Evolutionary conservation across 192 early-diverging fungal genomes (phyloP).

Genomic region (Funneliformis mosseae): DNA sequence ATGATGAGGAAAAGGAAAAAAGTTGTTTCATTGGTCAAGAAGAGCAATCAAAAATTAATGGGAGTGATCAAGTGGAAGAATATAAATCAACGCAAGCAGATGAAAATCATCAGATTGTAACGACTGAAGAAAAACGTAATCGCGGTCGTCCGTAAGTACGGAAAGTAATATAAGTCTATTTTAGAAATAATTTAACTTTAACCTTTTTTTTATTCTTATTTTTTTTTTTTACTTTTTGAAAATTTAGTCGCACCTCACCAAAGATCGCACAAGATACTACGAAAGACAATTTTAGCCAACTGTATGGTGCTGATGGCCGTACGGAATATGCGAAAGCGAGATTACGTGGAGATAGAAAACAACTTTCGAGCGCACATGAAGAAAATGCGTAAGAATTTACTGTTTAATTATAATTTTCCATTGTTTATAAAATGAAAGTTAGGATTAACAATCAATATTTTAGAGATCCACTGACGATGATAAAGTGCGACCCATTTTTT

Average conservation of each 20-base stretch:
- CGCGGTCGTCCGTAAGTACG: neutral
- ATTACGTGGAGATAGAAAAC: conserved; percentile 51
- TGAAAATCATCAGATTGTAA: neutral
- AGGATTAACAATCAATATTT: neutral
- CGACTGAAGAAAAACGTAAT: neutral
- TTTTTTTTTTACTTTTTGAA: neutral
- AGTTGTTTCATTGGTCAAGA: neutral
- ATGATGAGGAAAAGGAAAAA: neutral
- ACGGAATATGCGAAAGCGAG: conserved; percentile 58
- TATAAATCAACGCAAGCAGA: neutral
- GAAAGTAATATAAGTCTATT: neutral
- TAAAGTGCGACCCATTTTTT: conserved; percentile 77
- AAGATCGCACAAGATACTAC: conserved; percentile 32
- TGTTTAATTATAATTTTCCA: neutral
- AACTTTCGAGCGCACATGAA: conserved; percentile 44
- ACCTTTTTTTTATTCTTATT: too few relatives aligned
- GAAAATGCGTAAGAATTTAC: conserved; percentile 48
- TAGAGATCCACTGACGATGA: conserved; percentile 79
- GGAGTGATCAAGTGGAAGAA: neutral
- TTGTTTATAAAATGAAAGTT: neutral
- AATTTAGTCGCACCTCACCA: conserved; percentile 35
- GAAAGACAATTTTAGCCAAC: conserved; percentile 22
- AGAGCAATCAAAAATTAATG: conserved; percentile 5
- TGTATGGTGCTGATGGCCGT: conserved; percentile 49
- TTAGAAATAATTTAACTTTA: neutral